A percentile compares a stretch with the other conserved stretches of the same genome.
Evolutionary conservation across 345 rosid species (phyloP).

Genomic region (Hibiscus syriacus): DNA sequence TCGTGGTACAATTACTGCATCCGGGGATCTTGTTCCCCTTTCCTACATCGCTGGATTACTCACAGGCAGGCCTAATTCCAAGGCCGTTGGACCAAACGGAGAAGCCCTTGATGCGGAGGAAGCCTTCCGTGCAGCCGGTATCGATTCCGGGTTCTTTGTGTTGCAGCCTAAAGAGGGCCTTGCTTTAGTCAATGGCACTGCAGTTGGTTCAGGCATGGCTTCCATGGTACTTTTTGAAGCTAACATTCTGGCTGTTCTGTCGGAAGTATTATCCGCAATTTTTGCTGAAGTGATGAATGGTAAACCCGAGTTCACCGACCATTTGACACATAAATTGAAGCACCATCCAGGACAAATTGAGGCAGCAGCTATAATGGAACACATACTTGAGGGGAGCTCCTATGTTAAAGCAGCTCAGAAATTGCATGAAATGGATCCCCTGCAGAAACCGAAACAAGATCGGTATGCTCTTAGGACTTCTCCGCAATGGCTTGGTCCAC

Average conservation of each 20-base stretch:
- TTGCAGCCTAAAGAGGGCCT: slow-evolving; percentile 72
- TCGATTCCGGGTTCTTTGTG: slow-evolving; percentile 37
- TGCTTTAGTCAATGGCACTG: slow-evolving; percentile 66
- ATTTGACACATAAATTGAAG: slow-evolving; percentile 48
- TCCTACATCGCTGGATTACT: slow-evolving; percentile 68
- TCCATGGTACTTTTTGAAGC: slow-evolving; percentile 46
- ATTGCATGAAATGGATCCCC: slow-evolving; percentile 39
- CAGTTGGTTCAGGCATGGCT: slow-evolving; percentile 65
- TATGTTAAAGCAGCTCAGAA: slow-evolving; percentile 39
- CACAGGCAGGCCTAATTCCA: slow-evolving; percentile 59
- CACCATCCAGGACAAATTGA: slow-evolving; percentile 59
- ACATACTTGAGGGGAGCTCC: slow-evolving; percentile 41
- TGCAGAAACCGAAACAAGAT: slow-evolving; percentile 51
- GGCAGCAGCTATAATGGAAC: slow-evolving; percentile 53
- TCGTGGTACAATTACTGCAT: slow-evolving; percentile 71
- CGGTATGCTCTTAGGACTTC: slow-evolving; percentile 49
- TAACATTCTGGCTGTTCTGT: slow-evolving; percentile 26
- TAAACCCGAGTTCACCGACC: slow-evolving; percentile 48
- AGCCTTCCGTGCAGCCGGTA: slow-evolving; percentile 41
- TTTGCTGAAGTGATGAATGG: slow-evolving; percentile 53
- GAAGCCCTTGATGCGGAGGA: slow-evolving; percentile 39
- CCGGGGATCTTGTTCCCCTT: slow-evolving; percentile 66
- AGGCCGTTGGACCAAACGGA: slow-evolving; percentile 47
- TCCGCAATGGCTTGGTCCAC: slow-evolving; percentile 58
- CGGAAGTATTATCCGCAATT: slow-evolving; percentile 37